Evolutionary conservation across 768 basidiomycete genomes (phyloP), one percentile per base, ranked within the genome.

Genomic region (Suillus alpinus): DNA sequence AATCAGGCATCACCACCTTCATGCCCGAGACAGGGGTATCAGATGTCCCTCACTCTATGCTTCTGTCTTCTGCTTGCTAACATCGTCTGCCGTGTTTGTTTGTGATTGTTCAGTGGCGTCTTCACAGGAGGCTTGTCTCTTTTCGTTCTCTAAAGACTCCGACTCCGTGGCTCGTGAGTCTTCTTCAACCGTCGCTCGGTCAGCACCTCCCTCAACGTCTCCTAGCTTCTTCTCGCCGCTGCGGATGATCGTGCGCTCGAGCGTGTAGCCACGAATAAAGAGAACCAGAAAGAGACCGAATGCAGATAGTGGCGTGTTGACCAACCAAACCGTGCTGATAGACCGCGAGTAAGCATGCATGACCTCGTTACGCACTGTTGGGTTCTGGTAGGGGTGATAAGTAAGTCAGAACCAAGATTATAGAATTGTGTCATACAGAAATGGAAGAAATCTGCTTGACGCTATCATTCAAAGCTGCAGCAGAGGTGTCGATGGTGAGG

Each of bases 401-500:
- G 64, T 44, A 18, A 55, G 16, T 16, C 16, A 18, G 18, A 39
- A 23, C 16, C 10, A 6, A 55, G 16, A 39, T 26, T 1, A 13
- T 39, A 18, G 14, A 37, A 39, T 29, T 26, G 29, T 39, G 12
- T 55, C 53, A 26, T 29, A 72, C 76, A 51, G 70, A 14, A 44
- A 72, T 72, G 3, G 57, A 62, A 47, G 77, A 75, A 57, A 88
- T 76, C 34, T 73, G 68, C 20, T 75, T 70, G 6, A 87, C 78
- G 61, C 76, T 78, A 61, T 84, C 71, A 56, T 75, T 82, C 23
- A 86, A 74, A 31, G 75, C 77, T 13, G 78, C 70, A 4, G 79
- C 68, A 4, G 80, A 80, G 2, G 80, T 80, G 61, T 77, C 70
- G 26, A 83, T 71, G 41, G 67, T 61, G 20, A 65, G 31, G 6